Base-by-base conservation (phyloP, 2,329 filamentous ascomycete species). In the Aspergillus quadricinctus region DNA sequence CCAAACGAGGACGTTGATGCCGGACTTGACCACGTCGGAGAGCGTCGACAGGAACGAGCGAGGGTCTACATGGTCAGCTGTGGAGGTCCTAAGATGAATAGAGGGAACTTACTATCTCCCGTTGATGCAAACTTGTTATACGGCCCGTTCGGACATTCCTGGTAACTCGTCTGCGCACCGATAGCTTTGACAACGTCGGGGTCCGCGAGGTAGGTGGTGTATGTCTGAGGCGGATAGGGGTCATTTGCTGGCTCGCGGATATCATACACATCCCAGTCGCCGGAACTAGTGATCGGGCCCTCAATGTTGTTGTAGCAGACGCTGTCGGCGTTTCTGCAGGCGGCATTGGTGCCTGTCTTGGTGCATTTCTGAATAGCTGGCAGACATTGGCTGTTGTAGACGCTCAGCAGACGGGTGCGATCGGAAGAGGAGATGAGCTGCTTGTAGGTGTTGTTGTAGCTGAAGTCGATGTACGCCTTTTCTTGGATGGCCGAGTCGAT, bases 1-100 rank as follows among this genome's bases (percentile, higher is more conserved):
- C 80, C 80, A 84, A 46, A 83, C 69, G 2, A 83, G 63, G 1
- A 80, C 77, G 23, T 72, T 74, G 31, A 83, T 75, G 2, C 78
- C 79, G 7, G 75, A 75, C 58, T 78, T 69, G 19, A 82, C 75
- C 2, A 83, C 75, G 1, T 71, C 65, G 1, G 76, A 75, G 9
- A 83, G 68, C 0, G 71, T 71, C 2, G 70, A 61, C 14, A 81
- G 67, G 62, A 80, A 78, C 25, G 78, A 79, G 17, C 78, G 75
- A 17, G 75, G 65, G 50, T 74, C 73, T 76, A 50, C 27, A 8
- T 8, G 31, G 57, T 64, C 19, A 57, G 57, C 48, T 40, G 31
- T 53, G 31, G 10, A 21, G 25, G 21, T 2, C 28, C 40, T 29
- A 46, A 23, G n/a, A 1, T 23, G 19, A 29, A 19, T n/a, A 48